Evolutionary conservation across 2,329 filamentous ascomycete species (phyloP), one percentile per base, ranked within the genome.

Genomic region (Colletotrichum falcatum): DNA sequence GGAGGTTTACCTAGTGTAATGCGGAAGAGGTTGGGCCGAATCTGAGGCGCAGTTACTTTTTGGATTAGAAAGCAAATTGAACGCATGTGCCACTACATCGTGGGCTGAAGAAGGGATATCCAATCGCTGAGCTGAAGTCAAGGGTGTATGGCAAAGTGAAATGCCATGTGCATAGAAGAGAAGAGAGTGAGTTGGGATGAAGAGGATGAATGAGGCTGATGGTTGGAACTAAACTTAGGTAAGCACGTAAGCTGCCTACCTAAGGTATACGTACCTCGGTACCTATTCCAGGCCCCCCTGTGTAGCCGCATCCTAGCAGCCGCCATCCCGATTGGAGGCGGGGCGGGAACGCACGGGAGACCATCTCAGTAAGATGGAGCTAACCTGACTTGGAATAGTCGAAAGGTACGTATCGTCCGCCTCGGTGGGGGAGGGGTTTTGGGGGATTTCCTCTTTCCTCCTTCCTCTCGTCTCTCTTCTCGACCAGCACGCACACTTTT

Each of bases 131-230:
- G 23, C 23, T 16, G 16, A 14, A 49, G n/a, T 51, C 59, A 44
- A 33, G 33, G 18, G 23, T 61, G 33, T 18, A 61, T 61, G 59
- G 33, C 18, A 51, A 51, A 44, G 37, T 62, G 60, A 54, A 62
- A 62, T 62, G 48, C 35, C 60, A 62, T 62, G 60, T 62, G 60
- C 20, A 23, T 54, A 26, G n/a, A 51, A 14, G 33, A 37, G 42
- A 53, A 26, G 11, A 9, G 35, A 12, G 35, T 4, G 46, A 46
- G 33, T n/a, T 39, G 23, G 33, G 51, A 35, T 7, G 60, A 42
- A 53, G 35, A 18, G 23, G n/a, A n/a, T n/a, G n/a, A 62, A 26
- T 42, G 60, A 62, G 48, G 49, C 60, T 26, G 48, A 46, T 54
- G 23, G 48, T 33, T 54, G 35, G 37, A 54, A 30, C 54, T 62